phyloP scores from a whole-genome alignment of 768 basidiomycete species.

The Leucogyrophana mollusca region DNA sequence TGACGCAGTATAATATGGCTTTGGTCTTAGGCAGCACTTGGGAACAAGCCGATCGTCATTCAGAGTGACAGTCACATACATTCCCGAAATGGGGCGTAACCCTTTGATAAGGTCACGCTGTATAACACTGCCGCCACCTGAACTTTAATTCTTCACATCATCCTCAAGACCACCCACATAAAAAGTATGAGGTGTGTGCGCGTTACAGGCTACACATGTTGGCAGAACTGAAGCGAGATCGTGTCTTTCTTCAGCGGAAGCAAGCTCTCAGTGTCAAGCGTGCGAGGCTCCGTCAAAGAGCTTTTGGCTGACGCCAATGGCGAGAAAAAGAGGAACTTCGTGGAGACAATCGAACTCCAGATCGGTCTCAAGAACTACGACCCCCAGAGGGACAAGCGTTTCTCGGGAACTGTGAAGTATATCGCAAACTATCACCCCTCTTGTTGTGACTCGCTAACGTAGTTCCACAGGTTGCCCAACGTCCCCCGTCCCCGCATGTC shows the following conservation, averaged over 20 bases:
- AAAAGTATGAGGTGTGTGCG: constrained; percentile 30
- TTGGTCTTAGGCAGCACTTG: too few species aligned
- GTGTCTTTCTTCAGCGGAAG: constrained; percentile 32
- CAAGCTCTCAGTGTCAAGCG: constrained; percentile 99
- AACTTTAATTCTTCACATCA: constrained; percentile 26
- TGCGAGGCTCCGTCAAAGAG: constrained; percentile 96
- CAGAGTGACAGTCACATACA: too few species aligned
- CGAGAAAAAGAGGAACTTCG: constrained; percentile 91
- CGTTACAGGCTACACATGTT: neutral
- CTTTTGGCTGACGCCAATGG: constrained; percentile 80
- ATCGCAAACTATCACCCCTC: constrained; percentile 7
- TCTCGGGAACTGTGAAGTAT: constrained; percentile 97
- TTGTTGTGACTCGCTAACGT: too few species aligned
- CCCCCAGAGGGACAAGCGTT: constrained; percentile 99
- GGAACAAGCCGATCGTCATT: too few species aligned
- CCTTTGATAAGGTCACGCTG: constrained; percentile 29
- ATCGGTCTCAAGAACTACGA: constrained; percentile 99
- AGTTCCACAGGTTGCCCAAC: constrained; percentile 92
- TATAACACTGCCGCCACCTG: constrained; percentile 31
- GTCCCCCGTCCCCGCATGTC: constrained; percentile 99
- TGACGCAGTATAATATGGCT: too few species aligned
- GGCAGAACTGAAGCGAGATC: neutral
- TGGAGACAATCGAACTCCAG: constrained; percentile 95
- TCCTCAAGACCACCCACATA: constrained; percentile 17
- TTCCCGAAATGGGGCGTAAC: neutral